Base-by-base conservation (phyloP, 768 basidiomycete genomes). In the Auriculariales sp. region DNA sequence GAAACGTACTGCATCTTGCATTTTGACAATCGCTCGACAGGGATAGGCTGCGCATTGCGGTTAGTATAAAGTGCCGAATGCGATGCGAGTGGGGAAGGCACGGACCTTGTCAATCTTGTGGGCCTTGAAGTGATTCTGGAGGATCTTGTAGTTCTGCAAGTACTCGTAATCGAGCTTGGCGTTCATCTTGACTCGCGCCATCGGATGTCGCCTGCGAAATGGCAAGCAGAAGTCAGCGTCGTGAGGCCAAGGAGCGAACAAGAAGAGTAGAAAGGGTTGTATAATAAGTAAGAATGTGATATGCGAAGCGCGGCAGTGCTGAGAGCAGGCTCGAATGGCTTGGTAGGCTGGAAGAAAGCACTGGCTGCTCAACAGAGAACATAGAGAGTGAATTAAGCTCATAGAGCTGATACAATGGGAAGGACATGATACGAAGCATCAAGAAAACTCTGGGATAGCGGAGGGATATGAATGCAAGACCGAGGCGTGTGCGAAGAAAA, bases 91-190 rank as follows among this genome's bases (percentile, higher is more conserved):
- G 11, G 39, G 10, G 32, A 22, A 29, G 24, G 27, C 9, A 60
- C 73, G 61, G 58, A 75, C 91, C 82, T 93, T 97, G 66, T 97
- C 93, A 55, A 99, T 83, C 68, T 89, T 86, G 66, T 97, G 85
- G 12, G 73, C 62, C 62, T 91, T 90, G 81, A 99, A 98, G 33
- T 75, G 62, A 58, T 81, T 91, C 64, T 99, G 95, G 65, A 99
- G 69, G 61, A 98, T 75, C 66, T 98, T 97, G 75, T 79, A 98
- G 69, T 99, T 99, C 25, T 79, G 84, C 49, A 98, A 67, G 61
- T 79, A 97, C 65, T 98, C 94, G 69, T 95, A 97, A 62, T 95
- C 89, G 60, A 89, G 87, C 69, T 81, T 92, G 36, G 95, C 92
- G 64, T 81, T 81, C 79, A 97, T 89, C 73, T 97, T 98, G 58